Base-by-base conservation (phyloP, 2,329 filamentous ascomycete species). In the Cryphonectria radicalis region DNA sequence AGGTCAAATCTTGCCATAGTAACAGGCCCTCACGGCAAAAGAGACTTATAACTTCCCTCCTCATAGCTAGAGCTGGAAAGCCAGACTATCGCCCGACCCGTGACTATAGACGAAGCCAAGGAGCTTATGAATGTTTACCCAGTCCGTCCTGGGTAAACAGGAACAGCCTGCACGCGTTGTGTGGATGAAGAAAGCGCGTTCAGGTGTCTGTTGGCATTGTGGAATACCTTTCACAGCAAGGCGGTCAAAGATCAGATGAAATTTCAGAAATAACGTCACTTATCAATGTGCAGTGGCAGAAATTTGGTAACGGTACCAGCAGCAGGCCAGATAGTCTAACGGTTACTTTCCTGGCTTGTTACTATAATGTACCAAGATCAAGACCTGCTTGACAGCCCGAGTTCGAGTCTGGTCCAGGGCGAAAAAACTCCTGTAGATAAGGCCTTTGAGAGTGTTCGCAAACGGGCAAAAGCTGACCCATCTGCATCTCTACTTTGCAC, bases 401-500 rank as follows among this genome's bases (percentile, higher is more conserved):
- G 60, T 63, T 42, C 60, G 60, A 42, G 60, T 35, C 13, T 25
- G 60, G 19, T 63, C 60, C 60, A 42, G 60, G 60, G n/a, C 13
- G 14, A 62, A 19, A 19, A 4, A n/a, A 25, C 3, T n/a, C 32
- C 35, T 3, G 60, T 63, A 37, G 60, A 63, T 63, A 42, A 63
- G 37, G 60, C n/a, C 13, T 42, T 25, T 17, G 60, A 63, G 60
- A 63, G 60, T 63, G 35, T 63, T 63, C 32, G 60, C 60, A n/a
- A 63, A 63, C 60, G 19, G 37, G 37, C 11, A 17, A 10, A 11
- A 2, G 60, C 60, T 40, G 60, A 32, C 28, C 55, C 25, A 17
- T 63, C 28, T 63, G 60, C 60, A 59, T 60, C 13, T 22, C 13
- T 32, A 17, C 57, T 60, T 35, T 32, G 32, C 35, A 63, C 60